A percentile compares a stretch with the other conserved stretches of the same genome.
Evolutionary conservation across 2,329 filamentous ascomycete genomes (phyloP).

Genomic region (Neopestalotiopsis sp.): DNA sequence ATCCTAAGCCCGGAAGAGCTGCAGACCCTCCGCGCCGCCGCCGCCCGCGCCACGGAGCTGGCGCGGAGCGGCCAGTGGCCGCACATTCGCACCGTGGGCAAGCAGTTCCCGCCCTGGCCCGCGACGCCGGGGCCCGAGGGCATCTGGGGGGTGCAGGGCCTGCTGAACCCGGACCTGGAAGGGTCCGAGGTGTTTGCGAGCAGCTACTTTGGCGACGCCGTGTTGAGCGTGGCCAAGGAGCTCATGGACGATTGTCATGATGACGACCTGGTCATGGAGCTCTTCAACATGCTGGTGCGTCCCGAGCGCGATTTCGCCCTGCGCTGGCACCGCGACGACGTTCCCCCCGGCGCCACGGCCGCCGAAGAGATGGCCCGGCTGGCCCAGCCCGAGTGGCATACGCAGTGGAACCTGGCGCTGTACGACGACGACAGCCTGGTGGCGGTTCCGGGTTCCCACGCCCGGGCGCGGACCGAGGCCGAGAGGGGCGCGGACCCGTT

Average conservation of each 20-base stretch:
- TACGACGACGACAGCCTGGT: slow-evolving; percentile 73
- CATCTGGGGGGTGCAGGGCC: slow-evolving; percentile 90
- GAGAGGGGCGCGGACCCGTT: slow-evolving; percentile 74
- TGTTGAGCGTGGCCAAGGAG: slow-evolving; percentile 68
- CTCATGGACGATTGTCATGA: slow-evolving; percentile 60
- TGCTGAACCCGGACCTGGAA: slow-evolving; percentile 75
- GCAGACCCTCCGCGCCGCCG: slow-evolving; percentile 62
- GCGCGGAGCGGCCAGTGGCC: slow-evolving; percentile 79
- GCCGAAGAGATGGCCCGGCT: slow-evolving; percentile 72
- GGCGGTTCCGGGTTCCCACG: slow-evolving; percentile 79
- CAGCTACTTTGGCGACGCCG: slow-evolving; percentile 72
- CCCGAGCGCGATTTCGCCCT: slow-evolving; percentile 75
- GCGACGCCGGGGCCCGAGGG: slow-evolving; percentile 59
- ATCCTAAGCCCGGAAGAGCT: slow-evolving; percentile 65
- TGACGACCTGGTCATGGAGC: slow-evolving; percentile 79
- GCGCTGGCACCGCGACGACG: slow-evolving; percentile 86
- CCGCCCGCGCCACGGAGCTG: slow-evolving; percentile 58
- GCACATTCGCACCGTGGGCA: slow-evolving; percentile 80
- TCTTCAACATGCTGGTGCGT: slow-evolving; percentile 84
- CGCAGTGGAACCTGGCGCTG: slow-evolving; percentile 87
- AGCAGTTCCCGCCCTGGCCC: slow-evolving; percentile 89
- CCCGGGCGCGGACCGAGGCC: slow-evolving; percentile 68
- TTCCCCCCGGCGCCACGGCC: slow-evolving; percentile 66
- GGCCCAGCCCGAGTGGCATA: slow-evolving; percentile 67
- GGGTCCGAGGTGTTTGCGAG: slow-evolving; percentile 65